phyloP scores from a whole-genome alignment of 768 basidiomycete species.

The Strobilomyces dryophilus region DNA sequence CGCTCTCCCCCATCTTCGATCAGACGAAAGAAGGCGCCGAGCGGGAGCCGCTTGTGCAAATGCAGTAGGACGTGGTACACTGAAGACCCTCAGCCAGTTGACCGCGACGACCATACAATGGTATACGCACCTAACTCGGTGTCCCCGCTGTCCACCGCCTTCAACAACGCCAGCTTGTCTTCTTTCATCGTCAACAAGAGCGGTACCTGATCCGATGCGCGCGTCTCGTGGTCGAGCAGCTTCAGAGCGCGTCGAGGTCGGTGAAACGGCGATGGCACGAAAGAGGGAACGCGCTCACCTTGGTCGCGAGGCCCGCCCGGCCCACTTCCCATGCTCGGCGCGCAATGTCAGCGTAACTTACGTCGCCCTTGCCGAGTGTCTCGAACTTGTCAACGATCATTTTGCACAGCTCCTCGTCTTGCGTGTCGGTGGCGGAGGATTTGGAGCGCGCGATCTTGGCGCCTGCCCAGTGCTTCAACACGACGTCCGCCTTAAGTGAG shows the following conservation, averaged over 20 bases:
- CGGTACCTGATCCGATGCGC: constrained; percentile 90
- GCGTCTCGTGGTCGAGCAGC: constrained; percentile 88
- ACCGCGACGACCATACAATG: neutral
- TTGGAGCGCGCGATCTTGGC: constrained; percentile 82
- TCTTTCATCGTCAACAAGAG: constrained; percentile 93
- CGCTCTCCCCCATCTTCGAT: constrained; percentile 85
- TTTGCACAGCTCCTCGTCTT: constrained; percentile 75
- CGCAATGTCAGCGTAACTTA: constrained; percentile 94
- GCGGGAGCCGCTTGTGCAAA: constrained; percentile 72
- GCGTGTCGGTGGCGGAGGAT: constrained; percentile 52
- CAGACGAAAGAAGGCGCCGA: constrained; percentile 91
- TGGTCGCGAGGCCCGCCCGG: constrained; percentile 73
- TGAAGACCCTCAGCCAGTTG: constrained; percentile 26
- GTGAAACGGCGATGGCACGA: neutral
- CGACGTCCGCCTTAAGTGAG: constrained; percentile 76
- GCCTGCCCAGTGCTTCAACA: constrained; percentile 94
- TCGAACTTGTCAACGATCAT: constrained; percentile 90
- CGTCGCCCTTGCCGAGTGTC: constrained; percentile 68
- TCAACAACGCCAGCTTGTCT: constrained; percentile 79
- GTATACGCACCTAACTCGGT: constrained; percentile 76
- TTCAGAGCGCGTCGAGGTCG: constrained; percentile 24
- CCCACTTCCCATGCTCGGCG: constrained; percentile 91
- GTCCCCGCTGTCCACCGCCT: constrained; percentile 93
- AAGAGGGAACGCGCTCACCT: constrained; percentile 41
- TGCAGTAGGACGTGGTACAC: constrained; percentile 94